These are phyloP conservation scores for Arthrobotrys megalospora DNA, from an alignment of 2,329 filamentous ascomycete species.

Conservation along the genomic window DNA sequence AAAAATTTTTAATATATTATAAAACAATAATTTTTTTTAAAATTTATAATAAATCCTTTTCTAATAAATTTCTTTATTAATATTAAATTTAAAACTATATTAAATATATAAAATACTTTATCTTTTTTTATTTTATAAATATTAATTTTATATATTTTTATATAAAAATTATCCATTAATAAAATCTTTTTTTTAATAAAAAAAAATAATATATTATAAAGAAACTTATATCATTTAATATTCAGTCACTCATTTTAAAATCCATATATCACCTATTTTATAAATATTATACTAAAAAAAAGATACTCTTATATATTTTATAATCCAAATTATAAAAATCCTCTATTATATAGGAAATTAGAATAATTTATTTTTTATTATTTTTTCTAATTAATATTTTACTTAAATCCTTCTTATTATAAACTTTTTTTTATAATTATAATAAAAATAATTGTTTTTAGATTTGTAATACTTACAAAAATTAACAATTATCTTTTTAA, in stretches of 20 bases:
- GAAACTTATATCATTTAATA: conserved; percentile 4
- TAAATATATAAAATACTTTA: conserved; percentile 2
- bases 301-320: conserved; percentile 12
- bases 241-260: conserved; percentile 3
- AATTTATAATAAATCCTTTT: not conserved
- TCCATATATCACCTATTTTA: conserved; percentile 4
- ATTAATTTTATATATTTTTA: not conserved
- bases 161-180: not conserved
- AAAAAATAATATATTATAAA: conserved; percentile 9
- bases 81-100: conserved; percentile 20
- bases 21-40: conserved; percentile 8
- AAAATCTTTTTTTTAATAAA: not conserved
- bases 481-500: not conserved
- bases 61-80: conserved; percentile 1
- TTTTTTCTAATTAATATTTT: conserved; percentile 10
- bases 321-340: not conserved
- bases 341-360: not conserved
- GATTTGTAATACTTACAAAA: not conserved
- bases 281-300: not conserved
- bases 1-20: not conserved
- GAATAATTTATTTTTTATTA: not conserved
- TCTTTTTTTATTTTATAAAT: conserved; percentile 12
- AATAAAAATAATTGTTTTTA: no score
- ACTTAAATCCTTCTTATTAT: not conserved
- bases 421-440: not conserved